Evolutionary conservation across 371 early-diverging fungal species (phyloP).

Genomic region (Apophysomyces elegans): DNA sequence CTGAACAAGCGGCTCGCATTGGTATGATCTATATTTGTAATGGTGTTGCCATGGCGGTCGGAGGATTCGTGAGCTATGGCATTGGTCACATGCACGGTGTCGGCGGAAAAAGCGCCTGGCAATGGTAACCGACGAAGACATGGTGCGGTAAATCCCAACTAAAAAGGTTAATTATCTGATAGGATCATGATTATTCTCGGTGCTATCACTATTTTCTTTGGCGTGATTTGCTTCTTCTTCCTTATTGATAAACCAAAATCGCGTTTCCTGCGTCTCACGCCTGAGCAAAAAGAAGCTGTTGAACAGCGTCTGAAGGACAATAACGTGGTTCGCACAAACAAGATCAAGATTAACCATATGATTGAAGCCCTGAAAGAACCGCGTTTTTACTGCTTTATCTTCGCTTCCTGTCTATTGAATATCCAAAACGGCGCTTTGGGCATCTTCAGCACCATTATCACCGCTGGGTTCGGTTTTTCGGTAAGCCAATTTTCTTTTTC

Average conservation of each 20-base stretch:
- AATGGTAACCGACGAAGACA: constrained; percentile 33
- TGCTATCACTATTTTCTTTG: constrained; percentile 16
- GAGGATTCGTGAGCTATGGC: constrained; percentile 62
- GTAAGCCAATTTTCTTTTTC: constrained; percentile 10
- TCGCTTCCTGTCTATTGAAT: constrained; percentile 25
- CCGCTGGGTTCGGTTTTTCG: constrained; percentile 32
- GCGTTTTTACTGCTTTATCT: constrained; percentile 26
- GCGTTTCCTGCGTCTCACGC: constrained; percentile 19
- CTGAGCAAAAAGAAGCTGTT: constrained; percentile 20
- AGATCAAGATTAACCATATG: constrained; percentile 27
- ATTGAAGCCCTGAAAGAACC: constrained; percentile 32
- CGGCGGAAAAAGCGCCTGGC: constrained; percentile 48
- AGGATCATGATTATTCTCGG: constrained; percentile 34
- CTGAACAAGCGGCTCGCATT: constrained; percentile 30
- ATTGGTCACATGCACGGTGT: constrained; percentile 50
- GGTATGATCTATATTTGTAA: constrained; percentile 31
- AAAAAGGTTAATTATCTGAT: not conserved
- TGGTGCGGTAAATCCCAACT: no score
- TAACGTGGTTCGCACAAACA: constrained; percentile 22
- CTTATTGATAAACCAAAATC: constrained; percentile 25
- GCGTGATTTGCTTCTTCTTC: constrained; percentile 22
- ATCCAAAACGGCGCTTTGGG: constrained; percentile 24
- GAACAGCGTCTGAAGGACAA: constrained; percentile 22
- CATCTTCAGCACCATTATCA: constrained; percentile 29
- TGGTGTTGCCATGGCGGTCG: constrained; percentile 55